Evolutionary conservation across 2,329 filamentous ascomycete genomes (phyloP).

Genomic region (Diaporthe citriasiana): DNA sequence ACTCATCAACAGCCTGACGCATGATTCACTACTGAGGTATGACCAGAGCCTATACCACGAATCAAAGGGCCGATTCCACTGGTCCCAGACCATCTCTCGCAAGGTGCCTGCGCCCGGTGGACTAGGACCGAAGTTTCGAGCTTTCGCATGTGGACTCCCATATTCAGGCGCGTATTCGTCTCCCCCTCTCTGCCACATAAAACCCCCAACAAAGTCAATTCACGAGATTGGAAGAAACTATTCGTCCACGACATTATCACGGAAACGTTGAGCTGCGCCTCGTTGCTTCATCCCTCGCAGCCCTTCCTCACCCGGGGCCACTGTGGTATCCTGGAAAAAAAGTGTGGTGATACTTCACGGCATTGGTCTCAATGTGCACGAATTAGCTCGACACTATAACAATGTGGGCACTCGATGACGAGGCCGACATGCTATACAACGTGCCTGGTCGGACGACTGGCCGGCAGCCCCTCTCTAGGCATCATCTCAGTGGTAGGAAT

Average conservation of each 20-base stretch:
- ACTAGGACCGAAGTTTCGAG: background rate
- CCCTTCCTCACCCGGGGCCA: background rate
- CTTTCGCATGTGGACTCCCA: background rate
- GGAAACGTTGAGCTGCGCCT: constrained; percentile 26
- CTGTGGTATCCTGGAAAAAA: constrained; percentile 4
- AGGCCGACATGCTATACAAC: background rate
- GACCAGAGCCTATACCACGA: background rate
- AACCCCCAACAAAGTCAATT: constrained; percentile 33
- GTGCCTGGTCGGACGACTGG: background rate
- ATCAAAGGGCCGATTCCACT: background rate
- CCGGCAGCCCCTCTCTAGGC: constrained; percentile 8
- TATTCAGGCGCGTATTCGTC: background rate
- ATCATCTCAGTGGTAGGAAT: background rate
- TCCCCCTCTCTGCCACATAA: constrained; percentile 13
- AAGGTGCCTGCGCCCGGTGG: background rate
- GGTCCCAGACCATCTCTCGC: background rate
- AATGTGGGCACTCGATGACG: constrained; percentile 1
- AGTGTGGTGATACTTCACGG: constrained; percentile 15
- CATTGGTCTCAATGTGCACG: constrained; percentile 27
- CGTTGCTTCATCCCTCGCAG: background rate
- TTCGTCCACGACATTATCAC: constrained; percentile 23
- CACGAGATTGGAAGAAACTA: background rate
- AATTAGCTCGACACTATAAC: constrained; percentile 22
- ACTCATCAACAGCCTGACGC: background rate
- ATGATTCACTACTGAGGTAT: background rate